Conservation (phyloP, 139 green algal species). For the Desmodesmus armatus region DNA sequence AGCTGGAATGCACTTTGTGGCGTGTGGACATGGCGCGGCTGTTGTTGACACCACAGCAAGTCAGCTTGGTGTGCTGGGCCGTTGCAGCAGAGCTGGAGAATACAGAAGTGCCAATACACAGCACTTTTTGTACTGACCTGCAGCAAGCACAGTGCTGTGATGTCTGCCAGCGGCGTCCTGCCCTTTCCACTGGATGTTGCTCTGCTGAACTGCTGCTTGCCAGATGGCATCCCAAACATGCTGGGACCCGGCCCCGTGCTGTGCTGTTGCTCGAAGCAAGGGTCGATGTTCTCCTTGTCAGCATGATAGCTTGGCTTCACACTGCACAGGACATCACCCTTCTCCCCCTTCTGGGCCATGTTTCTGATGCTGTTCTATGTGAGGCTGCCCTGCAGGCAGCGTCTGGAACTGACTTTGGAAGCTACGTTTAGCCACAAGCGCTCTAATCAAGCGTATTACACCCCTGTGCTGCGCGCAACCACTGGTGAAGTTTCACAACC, state of each 20-base stretch:
- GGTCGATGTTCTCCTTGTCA: constrained; percentile 30
- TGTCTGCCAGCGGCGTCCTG: constrained; percentile 25
- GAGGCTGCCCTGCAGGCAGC: no score
- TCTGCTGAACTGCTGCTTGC: not conserved
- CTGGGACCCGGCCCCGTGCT: not conserved
- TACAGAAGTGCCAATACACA: not conserved
- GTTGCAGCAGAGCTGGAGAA: not conserved
- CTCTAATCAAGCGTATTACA: no score
- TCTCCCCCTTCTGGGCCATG: no score
- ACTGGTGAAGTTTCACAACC: no score
- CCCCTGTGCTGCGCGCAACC: no score
- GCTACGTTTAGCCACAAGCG: no score
- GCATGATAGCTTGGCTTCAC: no score
- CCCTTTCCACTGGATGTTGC: constrained; percentile 10
- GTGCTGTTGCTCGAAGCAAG: not conserved
- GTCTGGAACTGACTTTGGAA: no score
- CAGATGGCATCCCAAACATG: not conserved
- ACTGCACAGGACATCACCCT: no score
- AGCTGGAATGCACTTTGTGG: no score
- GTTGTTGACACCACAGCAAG: not conserved
- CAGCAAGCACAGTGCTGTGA: constrained; percentile 15
- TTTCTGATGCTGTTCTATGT: no score
- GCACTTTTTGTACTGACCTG: not conserved
- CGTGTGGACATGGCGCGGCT: no score
- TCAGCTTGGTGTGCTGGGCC: not conserved